Base-by-base conservation (phyloP, 2,329 filamentous ascomycete species). In the Neopestalotiopsis rosae region DNA sequence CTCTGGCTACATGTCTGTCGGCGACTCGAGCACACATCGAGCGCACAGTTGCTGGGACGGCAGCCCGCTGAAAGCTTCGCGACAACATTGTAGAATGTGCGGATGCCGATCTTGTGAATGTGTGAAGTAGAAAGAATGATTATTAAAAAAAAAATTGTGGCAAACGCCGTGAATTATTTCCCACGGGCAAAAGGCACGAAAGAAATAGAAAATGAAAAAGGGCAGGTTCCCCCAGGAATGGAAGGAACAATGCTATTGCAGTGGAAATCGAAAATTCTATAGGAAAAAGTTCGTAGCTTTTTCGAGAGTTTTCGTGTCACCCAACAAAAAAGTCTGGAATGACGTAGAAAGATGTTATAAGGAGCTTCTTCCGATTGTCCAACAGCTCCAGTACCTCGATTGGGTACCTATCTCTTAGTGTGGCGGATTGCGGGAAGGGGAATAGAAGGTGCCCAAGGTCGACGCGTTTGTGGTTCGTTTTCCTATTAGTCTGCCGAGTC, bases 71-170 rank as follows among this genome's bases (percentile, higher is more conserved):
- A 24, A 57, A n/a, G 57, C 5, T 67, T 62, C 66, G 30, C 9
- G 45, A 67, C 2, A 67, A 17, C 66, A 67, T 67, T n/a, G 58
- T 67, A 58, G n/a, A n/a, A 4, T 56, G 13, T 57, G 24, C 5
- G 17, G 7, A 24, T 59, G 24, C 24, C 24, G 24, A 17, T 59
- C 1, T 12, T 30, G 17, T 59, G 28, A 28, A 12, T 5, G 57
- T 28, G 14, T 34, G 57, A 59, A 28, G 13, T 24, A 9, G 6
- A 28, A 59, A 32, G 13, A 28, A 59, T 59, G 4, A 20, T 30
- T 28, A n/a, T 20, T 13, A 30, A 58, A 30, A 20, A 7, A 10
- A 28, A 30, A 28, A 30, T 34, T 5, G 30, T 52, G 45, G 45
- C n/a, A 52, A 24, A 6, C 10, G 45, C 45, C 10, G 45, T n/a